Evolutionary conservation across 2,329 filamentous ascomycete genomes (phyloP).

Genomic region (Sporothrix curviconia): DNA sequence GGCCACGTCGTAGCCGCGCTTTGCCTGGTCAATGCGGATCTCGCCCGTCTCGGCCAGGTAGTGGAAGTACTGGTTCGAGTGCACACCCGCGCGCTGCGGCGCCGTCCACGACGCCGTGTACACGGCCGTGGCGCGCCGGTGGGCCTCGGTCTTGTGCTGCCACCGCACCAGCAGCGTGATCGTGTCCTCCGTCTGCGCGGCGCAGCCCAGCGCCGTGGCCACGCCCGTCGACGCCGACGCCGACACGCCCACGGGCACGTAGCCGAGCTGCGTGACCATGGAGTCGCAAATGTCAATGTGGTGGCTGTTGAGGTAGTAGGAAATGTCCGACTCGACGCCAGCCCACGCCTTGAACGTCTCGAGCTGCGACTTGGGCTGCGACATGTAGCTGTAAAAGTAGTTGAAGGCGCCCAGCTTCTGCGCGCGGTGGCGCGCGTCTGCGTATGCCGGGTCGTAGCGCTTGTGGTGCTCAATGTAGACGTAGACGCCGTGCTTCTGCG

Average conservation of each 20-base stretch:
- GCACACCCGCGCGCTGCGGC: conserved; percentile 86
- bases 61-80: conserved; percentile 96
- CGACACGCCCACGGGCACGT: conserved; percentile 70
- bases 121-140: conserved; percentile 73
- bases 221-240: conserved; percentile 73
- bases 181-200: conserved; percentile 78
- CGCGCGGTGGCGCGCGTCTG: conserved; percentile 75
- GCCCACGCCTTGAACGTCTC: conserved; percentile 96
- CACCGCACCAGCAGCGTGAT: conserved; percentile 88
- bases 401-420: conserved; percentile 84
- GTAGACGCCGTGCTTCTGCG: conserved; percentile 70
- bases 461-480: conserved; percentile 97
- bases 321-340: conserved; percentile 85
- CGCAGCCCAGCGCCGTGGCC: conserved; percentile 71
- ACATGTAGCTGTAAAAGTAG: conserved; percentile 98
- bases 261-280: conserved; percentile 71
- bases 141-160: conserved; percentile 63
- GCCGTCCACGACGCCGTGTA: conserved; percentile 96
- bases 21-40: conserved; percentile 80
- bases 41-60: conserved; percentile 82
- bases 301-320: conserved; percentile 93
- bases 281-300: conserved; percentile 89
- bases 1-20: conserved; percentile 91
- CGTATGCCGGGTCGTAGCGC: conserved; percentile 88
- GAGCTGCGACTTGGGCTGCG: conserved; percentile 81